Evolutionary conservation across 129 eudicot genomes (phyloP).

Genomic region (Chrysanthemum seticuspe): DNA sequence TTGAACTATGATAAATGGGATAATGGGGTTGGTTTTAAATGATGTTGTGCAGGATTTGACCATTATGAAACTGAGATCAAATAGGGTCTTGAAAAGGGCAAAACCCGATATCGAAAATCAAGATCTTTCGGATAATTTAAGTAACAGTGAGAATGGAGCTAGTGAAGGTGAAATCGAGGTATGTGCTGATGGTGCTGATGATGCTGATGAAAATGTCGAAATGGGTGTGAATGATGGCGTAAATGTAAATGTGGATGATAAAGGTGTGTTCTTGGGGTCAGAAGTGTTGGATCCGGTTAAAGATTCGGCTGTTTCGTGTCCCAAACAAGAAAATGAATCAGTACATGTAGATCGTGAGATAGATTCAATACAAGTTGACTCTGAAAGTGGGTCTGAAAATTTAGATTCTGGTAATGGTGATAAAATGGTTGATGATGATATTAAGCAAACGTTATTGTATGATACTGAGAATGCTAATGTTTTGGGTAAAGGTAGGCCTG

Average conservation of each 20-base stretch:
- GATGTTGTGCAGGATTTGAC: neutral
- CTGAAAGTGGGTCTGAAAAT: slow-evolving; percentile 25
- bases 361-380: neutral
- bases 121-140: neutral
- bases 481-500: slow-evolving; percentile 10
- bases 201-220: slow-evolving; percentile 15
- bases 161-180: slow-evolving; percentile 20
- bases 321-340: slow-evolving; percentile 6
- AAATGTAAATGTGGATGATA: slow-evolving; percentile 14
- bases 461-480: slow-evolving; percentile 17
- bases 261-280: slow-evolving; percentile 28
- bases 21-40: neutral
- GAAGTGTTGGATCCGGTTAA: slow-evolving; percentile 23
- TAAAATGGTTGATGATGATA: slow-evolving; percentile 5
- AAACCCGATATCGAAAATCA: neutral
- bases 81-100: slow-evolving; percentile 27
- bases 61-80: slow-evolving; percentile 35
- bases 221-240: neutral
- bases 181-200: neutral
- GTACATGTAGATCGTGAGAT: too few species aligned
- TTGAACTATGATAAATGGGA: slow-evolving; percentile 1
- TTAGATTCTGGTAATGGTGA: slow-evolving; percentile 22
- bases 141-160: slow-evolving; percentile 12
- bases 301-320: slow-evolving; percentile 23
- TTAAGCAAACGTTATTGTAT: neutral